Evolutionary conservation across 306 rosid species (phyloP).

Genomic region (Acacia confusa): DNA sequence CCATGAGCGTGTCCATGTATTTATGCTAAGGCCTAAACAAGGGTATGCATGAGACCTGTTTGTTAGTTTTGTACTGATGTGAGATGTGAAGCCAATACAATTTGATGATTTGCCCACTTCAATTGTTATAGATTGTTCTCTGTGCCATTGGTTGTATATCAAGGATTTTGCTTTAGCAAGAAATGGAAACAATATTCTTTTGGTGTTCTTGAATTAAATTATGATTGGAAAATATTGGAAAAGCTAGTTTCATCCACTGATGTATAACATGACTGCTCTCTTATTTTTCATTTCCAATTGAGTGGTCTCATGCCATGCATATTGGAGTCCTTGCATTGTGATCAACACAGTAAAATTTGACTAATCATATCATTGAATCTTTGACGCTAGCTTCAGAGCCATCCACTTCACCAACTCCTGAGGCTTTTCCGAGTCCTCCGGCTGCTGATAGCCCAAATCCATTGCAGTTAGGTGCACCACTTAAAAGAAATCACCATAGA

Average conservation of each 20-base stretch:
- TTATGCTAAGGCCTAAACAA: constrained; percentile 13
- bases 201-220: constrained; percentile 5
- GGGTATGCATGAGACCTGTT: constrained; percentile 10
- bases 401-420: constrained; percentile 55
- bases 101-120: constrained; percentile 16
- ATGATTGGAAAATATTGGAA: constrained; percentile 12
- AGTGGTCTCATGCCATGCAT: neutral
- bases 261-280: neutral
- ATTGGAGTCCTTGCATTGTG: constrained; percentile 18
- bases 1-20: constrained; percentile 11
- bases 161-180: constrained; percentile 9
- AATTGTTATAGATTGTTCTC: constrained; percentile 10
- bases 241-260: neutral
- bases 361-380: constrained; percentile 28
- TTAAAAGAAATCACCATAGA: constrained; percentile 53
- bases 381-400: constrained; percentile 59
- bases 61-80: neutral
- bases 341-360: constrained; percentile 3
- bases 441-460: constrained; percentile 77
- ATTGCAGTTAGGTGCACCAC: constrained; percentile 48
- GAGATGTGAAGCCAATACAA: constrained; percentile 18
- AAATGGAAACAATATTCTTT: constrained; percentile 7
- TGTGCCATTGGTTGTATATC: constrained; percentile 1
- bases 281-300: neutral
- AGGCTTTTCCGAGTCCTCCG: constrained; percentile 72